Evolutionary conservation across 2,329 filamentous ascomycete genomes (phyloP).

Genomic region (Cladosporium sp.): DNA sequence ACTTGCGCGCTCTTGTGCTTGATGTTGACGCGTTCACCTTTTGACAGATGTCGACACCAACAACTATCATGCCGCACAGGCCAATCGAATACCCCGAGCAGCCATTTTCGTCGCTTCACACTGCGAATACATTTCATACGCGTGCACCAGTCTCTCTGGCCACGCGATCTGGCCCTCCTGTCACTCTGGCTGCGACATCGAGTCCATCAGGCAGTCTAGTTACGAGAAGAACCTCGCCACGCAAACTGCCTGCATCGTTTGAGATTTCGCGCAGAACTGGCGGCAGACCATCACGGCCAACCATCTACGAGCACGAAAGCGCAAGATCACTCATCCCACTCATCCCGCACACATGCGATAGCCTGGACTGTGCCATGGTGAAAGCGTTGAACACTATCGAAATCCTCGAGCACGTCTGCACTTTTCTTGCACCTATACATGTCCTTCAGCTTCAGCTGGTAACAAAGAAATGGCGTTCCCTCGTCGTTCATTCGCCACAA

Average conservation of each 20-base stretch:
- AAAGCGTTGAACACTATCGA: constrained; percentile 30
- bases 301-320: not conserved
- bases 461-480: constrained; percentile 24
- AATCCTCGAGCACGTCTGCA: constrained; percentile 28
- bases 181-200: not conserved
- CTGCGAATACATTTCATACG: not conserved
- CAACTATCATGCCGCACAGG: not conserved
- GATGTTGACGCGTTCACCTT: not conserved
- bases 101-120: not conserved
- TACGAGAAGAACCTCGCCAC: not conserved
- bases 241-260: not conserved
- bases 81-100: not conserved
- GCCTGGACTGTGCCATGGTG: constrained; percentile 24
- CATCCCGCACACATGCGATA: not conserved
- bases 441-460: constrained; percentile 25
- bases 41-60: not conserved
- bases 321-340: not conserved
- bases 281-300: not conserved
- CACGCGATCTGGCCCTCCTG: too few species aligned
- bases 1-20: not conserved
- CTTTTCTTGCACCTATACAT: constrained; percentile 24
- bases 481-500: constrained; percentile 25
- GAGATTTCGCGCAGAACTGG: not conserved
- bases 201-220: too few species aligned
- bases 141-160: not conserved